A percentile compares a stretch with the other conserved stretches of the same genome.
phyloP scores from a whole-genome alignment of 495 filamentous ascomycete genomes.

The Daldinia childiae region DNA sequence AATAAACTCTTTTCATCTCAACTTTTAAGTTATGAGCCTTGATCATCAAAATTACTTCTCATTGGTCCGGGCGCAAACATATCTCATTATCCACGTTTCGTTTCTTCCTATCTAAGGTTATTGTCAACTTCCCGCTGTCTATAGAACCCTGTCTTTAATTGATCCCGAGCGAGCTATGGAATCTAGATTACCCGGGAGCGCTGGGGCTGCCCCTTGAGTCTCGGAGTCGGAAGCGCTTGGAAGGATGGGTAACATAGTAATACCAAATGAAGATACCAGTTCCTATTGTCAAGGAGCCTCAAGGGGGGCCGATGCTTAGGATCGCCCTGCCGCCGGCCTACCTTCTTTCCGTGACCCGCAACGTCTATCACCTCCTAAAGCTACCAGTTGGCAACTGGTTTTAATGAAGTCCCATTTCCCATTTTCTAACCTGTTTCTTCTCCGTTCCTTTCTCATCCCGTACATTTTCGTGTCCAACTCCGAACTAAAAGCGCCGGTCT shows the following conservation, averaged over 20 bases:
- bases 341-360: conserved; percentile 47
- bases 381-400: conserved; percentile 31
- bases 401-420: conserved; percentile 53
- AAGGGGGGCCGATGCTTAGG: conserved; percentile 40
- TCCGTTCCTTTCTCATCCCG: conserved; percentile 46
- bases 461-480: conserved; percentile 52
- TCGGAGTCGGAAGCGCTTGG: conserved; percentile 42
- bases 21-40: conserved; percentile 48
- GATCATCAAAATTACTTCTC: conserved; percentile 16
- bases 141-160: conserved; percentile 15
- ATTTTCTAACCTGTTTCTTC: conserved; percentile 36
- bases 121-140: conserved; percentile 3
- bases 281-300: conserved; percentile 38
- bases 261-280: conserved; percentile 15
- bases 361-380: conserved; percentile 35
- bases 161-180: conserved; percentile 23
- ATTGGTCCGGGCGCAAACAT: conserved; percentile 28
- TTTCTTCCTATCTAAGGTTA: conserved; percentile 31
- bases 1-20: conserved; percentile 48
- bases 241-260: conserved; percentile 16
- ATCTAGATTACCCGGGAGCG: conserved; percentile 41
- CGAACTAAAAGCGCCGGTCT: conserved; percentile 64
- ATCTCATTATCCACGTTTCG: conserved; percentile 29
- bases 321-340: conserved; percentile 43
- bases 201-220: conserved; percentile 28